Percentiles rank a stretch among this genome's conserved stretches.
phyloP scores from a whole-genome alignment of 2,329 filamentous ascomycete species.

The Pseudopyricularia javanii region DNA sequence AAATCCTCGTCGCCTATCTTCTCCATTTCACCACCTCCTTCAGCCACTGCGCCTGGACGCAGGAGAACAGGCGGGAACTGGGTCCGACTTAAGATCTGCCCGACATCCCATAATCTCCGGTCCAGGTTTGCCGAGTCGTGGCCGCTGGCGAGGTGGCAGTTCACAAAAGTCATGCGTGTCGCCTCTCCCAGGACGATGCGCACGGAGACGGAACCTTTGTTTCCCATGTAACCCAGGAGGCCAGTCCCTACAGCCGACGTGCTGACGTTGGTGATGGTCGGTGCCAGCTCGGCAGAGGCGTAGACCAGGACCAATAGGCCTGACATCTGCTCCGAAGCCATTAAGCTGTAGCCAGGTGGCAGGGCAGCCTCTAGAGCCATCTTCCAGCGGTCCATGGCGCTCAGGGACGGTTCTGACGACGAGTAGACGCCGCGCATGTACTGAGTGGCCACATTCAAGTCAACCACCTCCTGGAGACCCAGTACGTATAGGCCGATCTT shows the following conservation, averaged over 20 bases:
- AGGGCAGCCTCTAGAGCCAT: conserved; percentile 60
- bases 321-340: conserved; percentile 75
- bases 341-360: conserved; percentile 62
- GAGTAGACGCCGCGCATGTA: conserved; percentile 61
- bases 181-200: conserved; percentile 81
- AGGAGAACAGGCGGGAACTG: conserved; percentile 62
- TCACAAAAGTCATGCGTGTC: conserved; percentile 79
- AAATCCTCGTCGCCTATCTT: conserved; percentile 84
- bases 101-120: conserved; percentile 78
- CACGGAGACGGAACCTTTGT: conserved; percentile 81
- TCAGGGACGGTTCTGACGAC: conserved; percentile 41
- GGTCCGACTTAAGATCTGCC: conserved; percentile 63
- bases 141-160: conserved; percentile 84
- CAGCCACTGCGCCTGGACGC: conserved; percentile 42
- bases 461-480: conserved; percentile 84
- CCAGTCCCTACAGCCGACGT: conserved; percentile 79
- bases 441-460: conserved; percentile 68
- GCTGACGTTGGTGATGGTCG: conserved; percentile 69
- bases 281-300: conserved; percentile 63
- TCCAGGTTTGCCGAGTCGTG: conserved; percentile 67
- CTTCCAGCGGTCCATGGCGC: conserved; percentile 65
- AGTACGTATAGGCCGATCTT: conserved; percentile 84
- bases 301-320: conserved; percentile 79
- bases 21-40: conserved; percentile 47
- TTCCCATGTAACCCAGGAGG: conserved; percentile 84